Conservation (phyloP, 345 rosid genomes). For the Citrus glauca region DNA sequence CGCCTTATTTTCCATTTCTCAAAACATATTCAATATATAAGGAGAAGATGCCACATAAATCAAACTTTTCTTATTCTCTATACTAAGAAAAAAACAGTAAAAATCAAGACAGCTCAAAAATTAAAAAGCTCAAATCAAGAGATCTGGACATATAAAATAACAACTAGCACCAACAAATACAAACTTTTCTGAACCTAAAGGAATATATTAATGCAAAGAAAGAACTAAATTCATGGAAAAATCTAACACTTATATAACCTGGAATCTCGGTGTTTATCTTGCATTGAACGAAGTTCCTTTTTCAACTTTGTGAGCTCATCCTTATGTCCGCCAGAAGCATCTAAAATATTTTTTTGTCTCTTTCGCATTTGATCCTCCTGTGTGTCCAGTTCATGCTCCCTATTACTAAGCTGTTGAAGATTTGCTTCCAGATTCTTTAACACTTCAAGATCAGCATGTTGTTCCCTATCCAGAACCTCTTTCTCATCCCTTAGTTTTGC, state of each 20-base stretch:
- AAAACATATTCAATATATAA: background rate
- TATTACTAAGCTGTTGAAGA: slow-evolving; percentile 73
- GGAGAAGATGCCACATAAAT: background rate
- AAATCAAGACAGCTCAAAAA: background rate
- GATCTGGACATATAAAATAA: too few species aligned
- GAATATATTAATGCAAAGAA: background rate
- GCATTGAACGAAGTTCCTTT: slow-evolving; percentile 64
- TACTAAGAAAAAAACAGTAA: background rate
- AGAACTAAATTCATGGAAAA: slow-evolving; percentile 5
- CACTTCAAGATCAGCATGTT: slow-evolving; percentile 84
- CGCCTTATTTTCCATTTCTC: background rate
- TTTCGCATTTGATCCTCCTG: slow-evolving; percentile 76
- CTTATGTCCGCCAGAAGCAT: slow-evolving; percentile 58
- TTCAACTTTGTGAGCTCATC: slow-evolving; percentile 51
- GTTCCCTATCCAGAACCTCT: slow-evolving; percentile 93
- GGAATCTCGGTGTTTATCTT: slow-evolving; percentile 70
- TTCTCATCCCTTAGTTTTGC: slow-evolving; percentile 86
- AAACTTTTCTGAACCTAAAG: background rate
- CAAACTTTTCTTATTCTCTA: background rate
- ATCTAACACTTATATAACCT: slow-evolving; percentile 44
- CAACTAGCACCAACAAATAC: background rate
- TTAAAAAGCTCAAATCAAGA: background rate
- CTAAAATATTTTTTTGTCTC: slow-evolving; percentile 58
- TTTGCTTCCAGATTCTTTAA: slow-evolving; percentile 93
- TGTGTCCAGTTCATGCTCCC: slow-evolving; percentile 66